Conservation (phyloP, 164 flowering plant genomes). For the Stephania cephalantha region DNA sequence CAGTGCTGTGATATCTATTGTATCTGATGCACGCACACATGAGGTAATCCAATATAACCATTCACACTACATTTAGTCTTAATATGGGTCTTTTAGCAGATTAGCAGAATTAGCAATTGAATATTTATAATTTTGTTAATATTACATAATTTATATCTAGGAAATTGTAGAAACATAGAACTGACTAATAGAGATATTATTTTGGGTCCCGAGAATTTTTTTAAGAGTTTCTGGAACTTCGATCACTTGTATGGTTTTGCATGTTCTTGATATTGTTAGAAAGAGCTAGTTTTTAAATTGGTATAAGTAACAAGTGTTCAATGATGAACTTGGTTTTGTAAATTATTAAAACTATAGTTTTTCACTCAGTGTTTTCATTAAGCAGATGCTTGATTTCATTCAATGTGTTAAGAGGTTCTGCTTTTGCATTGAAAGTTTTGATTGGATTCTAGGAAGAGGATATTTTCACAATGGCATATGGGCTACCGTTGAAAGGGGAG, state of each 20-base stretch:
- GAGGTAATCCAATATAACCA: constrained; percentile 55
- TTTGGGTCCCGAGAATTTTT: not conserved
- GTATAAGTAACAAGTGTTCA: not conserved
- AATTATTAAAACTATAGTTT: too few species aligned
- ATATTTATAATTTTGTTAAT: too few species aligned
- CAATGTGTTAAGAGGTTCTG: not conserved
- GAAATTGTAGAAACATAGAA: not conserved
- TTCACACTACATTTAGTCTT: not conserved
- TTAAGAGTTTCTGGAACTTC: not conserved
- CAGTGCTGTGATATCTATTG: constrained; percentile 73
- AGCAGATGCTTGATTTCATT: not conserved
- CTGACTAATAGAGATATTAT: not conserved
- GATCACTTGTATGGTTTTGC: not conserved
- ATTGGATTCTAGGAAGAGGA: constrained; percentile 71
- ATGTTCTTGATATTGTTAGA: too few species aligned
- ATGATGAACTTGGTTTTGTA: not conserved
- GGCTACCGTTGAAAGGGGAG: constrained; percentile 69
- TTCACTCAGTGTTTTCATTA: not conserved
- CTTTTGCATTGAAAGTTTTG: not conserved
- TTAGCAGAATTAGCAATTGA: not conserved
- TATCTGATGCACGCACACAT: constrained; percentile 90
- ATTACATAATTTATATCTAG: not conserved
- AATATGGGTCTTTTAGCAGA: not conserved
- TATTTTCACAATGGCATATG: constrained; percentile 78
- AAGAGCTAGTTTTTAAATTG: not conserved